Evolutionary conservation across 345 rosid genomes (phyloP).

Genomic region (Gossypium anomalum): DNA sequence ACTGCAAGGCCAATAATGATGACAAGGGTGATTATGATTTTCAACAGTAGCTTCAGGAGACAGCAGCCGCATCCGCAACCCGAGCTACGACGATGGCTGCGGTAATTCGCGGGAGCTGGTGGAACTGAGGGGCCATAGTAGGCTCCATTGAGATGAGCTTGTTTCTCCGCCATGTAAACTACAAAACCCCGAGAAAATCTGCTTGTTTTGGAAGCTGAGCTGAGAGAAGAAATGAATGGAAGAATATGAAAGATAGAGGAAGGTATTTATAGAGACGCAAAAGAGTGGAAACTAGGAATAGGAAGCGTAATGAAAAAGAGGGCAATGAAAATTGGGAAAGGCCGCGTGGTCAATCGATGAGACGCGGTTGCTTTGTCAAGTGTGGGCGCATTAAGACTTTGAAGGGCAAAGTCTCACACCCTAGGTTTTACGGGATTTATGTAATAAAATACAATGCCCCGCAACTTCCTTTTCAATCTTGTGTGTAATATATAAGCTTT

Average conservation of each 20-base stretch:
- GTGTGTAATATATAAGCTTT: neutral
- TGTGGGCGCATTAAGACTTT: neutral
- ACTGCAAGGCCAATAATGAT: slow-evolving; percentile 43
- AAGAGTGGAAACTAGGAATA: neutral
- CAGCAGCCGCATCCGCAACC: slow-evolving; percentile 60
- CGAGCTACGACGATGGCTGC: slow-evolving; percentile 42
- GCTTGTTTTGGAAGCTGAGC: neutral
- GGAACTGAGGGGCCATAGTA: slow-evolving; percentile 69
- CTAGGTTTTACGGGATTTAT: neutral
- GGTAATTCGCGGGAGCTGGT: slow-evolving; percentile 38
- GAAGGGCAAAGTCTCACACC: neutral
- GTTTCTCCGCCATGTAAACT: slow-evolving; percentile 40
- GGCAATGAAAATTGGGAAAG: neutral
- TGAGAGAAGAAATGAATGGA: neutral
- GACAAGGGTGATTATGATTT: slow-evolving; percentile 34
- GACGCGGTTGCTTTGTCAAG: slow-evolving; percentile 32
- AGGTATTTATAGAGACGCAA: neutral
- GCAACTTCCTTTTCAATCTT: neutral
- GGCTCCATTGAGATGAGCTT: slow-evolving; percentile 53
- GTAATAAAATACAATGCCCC: neutral
- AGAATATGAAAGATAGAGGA: neutral
- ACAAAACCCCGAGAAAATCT: neutral
- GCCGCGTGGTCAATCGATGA: slow-evolving; percentile 12
- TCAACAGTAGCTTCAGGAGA: slow-evolving; percentile 43
- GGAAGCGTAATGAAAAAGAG: neutral